These are phyloP conservation scores for Dryadomyces quercivorus DNA, from an alignment of 2,329 filamentous ascomycete genomes.

Conservation along the genomic window DNA sequence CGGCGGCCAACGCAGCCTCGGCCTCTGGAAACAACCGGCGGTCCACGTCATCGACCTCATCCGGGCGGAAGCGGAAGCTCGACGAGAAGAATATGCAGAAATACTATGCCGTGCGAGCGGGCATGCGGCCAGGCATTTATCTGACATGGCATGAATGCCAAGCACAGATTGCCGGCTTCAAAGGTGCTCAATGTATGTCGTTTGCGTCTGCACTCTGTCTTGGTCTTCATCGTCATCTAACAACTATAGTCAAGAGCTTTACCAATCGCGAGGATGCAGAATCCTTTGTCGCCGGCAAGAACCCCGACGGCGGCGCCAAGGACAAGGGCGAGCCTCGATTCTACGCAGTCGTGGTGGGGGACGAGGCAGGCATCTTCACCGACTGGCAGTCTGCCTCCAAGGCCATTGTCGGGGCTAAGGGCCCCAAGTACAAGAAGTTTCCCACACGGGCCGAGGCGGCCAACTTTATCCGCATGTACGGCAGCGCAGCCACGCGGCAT, in stretches of 20 bases:
- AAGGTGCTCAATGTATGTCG: slow-evolving; percentile 55
- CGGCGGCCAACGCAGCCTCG: neutral
- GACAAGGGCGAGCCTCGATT: slow-evolving; percentile 31
- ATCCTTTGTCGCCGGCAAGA: slow-evolving; percentile 57
- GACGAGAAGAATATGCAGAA: slow-evolving; percentile 33
- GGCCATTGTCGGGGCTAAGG: slow-evolving; percentile 63
- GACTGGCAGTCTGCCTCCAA: slow-evolving; percentile 58
- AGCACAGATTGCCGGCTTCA: slow-evolving; percentile 46
- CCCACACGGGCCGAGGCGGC: slow-evolving; percentile 59
- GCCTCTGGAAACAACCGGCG: neutral
- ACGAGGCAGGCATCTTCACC: slow-evolving; percentile 44
- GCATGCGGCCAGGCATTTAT: slow-evolving; percentile 49
- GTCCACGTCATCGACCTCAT: neutral
- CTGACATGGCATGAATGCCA: slow-evolving; percentile 48
- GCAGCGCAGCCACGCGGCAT: slow-evolving; percentile 30
- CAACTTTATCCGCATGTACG: slow-evolving; percentile 51
- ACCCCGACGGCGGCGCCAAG: slow-evolving; percentile 25
- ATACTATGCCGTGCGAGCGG: slow-evolving; percentile 50
- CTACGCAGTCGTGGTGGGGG: slow-evolving; percentile 51
- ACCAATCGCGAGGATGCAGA: slow-evolving; percentile 61
- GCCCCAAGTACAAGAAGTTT: slow-evolving; percentile 60
- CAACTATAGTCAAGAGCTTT: slow-evolving; percentile 52
- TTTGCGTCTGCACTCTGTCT: neutral
- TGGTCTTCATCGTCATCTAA: neutral
- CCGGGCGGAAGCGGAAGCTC: slow-evolving; percentile 34